phyloP scores from a whole-genome alignment of 352 stramenopile genomes.

The Pythium brassicae region DNA sequence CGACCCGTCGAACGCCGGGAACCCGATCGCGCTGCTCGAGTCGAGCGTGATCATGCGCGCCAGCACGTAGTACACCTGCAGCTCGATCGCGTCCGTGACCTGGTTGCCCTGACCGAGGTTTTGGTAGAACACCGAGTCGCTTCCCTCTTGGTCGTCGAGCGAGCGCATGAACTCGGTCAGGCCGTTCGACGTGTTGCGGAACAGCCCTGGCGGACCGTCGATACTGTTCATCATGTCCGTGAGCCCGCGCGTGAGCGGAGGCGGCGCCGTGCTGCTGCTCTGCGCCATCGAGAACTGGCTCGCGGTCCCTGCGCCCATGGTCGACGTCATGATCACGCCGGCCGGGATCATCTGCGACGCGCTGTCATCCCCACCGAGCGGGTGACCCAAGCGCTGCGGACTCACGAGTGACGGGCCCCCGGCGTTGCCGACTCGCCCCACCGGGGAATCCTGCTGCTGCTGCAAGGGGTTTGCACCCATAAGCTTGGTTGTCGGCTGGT shows the following conservation, averaged over 20 bases:
- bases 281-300: constrained; percentile 59
- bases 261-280: constrained; percentile 24
- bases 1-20: constrained; percentile 64
- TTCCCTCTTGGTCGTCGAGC: constrained; percentile 62
- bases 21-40: constrained; percentile 65
- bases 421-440: constrained; percentile 9
- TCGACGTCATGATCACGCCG: constrained; percentile 69
- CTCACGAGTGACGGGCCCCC: constrained; percentile 30
- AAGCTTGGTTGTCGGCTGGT: constrained; percentile 45
- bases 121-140: constrained; percentile 60
- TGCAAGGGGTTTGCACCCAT: constrained; percentile 29
- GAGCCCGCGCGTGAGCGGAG: constrained; percentile 28
- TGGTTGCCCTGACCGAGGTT: constrained; percentile 42
- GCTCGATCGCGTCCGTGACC: constrained; percentile 66
- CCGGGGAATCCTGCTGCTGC: constrained; percentile 5
- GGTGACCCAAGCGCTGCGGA: constrained; percentile 36
- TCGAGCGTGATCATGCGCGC: constrained; percentile 74
- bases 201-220: constrained; percentile 62
- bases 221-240: constrained; percentile 69
- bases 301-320: constrained; percentile 30
- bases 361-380: constrained; percentile 23
- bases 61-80: constrained; percentile 80
- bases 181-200: constrained; percentile 71
- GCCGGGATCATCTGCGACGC: constrained; percentile 49
- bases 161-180: constrained; percentile 79